Evolutionary conservation across 2,329 filamentous ascomycete species (phyloP), one percentile per base, ranked within the genome.

Genomic region (Microascus cirrosus): DNA sequence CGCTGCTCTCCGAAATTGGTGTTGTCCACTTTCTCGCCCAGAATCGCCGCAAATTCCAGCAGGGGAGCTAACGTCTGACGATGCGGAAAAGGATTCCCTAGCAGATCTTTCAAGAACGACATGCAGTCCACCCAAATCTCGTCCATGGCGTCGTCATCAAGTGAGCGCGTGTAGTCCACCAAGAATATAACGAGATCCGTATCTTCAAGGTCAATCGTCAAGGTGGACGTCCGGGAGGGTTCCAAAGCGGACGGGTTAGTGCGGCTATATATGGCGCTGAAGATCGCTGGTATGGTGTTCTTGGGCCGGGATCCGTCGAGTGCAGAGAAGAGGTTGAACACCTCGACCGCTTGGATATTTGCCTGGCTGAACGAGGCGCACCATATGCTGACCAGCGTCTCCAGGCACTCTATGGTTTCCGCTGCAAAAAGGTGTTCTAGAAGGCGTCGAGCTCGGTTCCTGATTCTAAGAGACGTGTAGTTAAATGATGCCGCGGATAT

Each of bases 91-190:
- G 94, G 95, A 66, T 99, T 99, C 25, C 87, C 85, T 32, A 99
- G 78, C 32, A 99, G 81, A 68, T 99, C 95, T 62, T 85, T 87
- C 60, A 97, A 71, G 70, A 99, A 99, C 0, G 87, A 83, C 65
- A 92, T 90, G 69, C 93, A 99, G 68, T 99, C 93, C 48, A 85
- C 80, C 94, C 94, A 99, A 54, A 99, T 96, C 71, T 99, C 94
- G 65, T 99, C 94, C 81, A 96, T 93, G 18, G 94, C 89, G 74
- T 99, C 94, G 65, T 99, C 94, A 66, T 99, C 94, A 13, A 97
- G 77, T 0, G 92, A 94, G 34, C 83, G 83, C 0, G 91, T 87
- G 70, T 99, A 99, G 61, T 94, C 89, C 8, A 96, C 89, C 52
- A 97, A 73, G 69, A 99, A 99, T 10, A 87, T 82, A 10, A 93